phyloP scores from a whole-genome alignment of 2,329 filamentous ascomycete genomes.

The Clarireedia hainanense region DNA sequence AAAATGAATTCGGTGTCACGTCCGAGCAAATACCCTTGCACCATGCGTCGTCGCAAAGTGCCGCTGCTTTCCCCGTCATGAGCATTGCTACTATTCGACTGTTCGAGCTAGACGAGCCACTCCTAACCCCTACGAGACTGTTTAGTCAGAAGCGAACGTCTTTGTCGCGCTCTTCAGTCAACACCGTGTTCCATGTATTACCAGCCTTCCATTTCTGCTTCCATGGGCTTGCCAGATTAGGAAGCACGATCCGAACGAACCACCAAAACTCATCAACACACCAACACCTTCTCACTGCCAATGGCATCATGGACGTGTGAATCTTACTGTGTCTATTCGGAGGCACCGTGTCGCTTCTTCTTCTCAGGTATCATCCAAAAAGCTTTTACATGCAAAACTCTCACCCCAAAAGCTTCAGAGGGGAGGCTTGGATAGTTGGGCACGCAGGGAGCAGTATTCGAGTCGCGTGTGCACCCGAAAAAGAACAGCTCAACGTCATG shows the following conservation, averaged over 20 bases:
- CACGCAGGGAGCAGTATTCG: background rate
- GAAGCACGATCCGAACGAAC: background rate
- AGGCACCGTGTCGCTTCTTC: background rate
- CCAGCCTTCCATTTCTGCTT: background rate
- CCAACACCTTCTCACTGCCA: background rate
- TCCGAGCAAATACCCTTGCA: background rate
- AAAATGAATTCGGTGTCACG: background rate
- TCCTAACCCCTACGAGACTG: too few relatives aligned
- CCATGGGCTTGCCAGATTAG: background rate
- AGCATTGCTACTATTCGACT: too few relatives aligned
- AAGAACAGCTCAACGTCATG: background rate
- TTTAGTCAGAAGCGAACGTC: too few relatives aligned
- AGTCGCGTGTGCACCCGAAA: background rate
- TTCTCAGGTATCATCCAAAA: background rate
- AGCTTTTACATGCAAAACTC: background rate
- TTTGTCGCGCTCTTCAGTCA: too few relatives aligned
- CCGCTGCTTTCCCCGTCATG: background rate
- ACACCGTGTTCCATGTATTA: too few relatives aligned
- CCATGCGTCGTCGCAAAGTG: background rate
- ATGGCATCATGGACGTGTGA: background rate
- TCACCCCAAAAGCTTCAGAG: background rate
- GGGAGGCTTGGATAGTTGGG: background rate
- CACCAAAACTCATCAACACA: background rate
- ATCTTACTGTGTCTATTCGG: constrained; percentile 7
- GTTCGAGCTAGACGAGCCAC: too few relatives aligned